A percentile compares a stretch with the other conserved stretches of the same genome.
Evolutionary conservation across 108 stramenopile species (phyloP).

Genomic region (Chaetoceros muelleri): DNA sequence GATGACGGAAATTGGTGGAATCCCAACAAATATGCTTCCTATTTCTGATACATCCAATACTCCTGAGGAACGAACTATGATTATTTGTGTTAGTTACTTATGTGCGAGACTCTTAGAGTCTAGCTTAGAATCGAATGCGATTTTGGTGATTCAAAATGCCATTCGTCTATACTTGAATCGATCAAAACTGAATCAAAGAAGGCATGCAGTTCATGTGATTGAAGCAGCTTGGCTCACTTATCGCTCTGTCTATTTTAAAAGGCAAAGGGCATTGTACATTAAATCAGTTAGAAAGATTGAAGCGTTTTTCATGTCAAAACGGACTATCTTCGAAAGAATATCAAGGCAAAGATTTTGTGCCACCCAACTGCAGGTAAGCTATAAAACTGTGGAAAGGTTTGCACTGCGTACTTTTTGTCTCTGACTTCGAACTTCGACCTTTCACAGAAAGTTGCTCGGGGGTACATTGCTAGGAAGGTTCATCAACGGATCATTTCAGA

Average conservation of each 20-base stretch:
- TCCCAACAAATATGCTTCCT: slow-evolving; percentile 76
- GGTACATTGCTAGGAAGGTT: too few species aligned
- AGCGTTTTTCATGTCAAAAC: slow-evolving; percentile 15
- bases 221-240: slow-evolving; percentile 21
- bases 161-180: slow-evolving; percentile 21
- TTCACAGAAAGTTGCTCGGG: too few species aligned
- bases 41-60: slow-evolving; percentile 43
- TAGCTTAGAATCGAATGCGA: slow-evolving; percentile 59
- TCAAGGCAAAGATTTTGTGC: slow-evolving; percentile 11
- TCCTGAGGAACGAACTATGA: slow-evolving; percentile 72
- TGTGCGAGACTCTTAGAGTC: slow-evolving; percentile 84
- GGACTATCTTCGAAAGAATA: slow-evolving; percentile 11
- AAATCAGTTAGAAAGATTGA: slow-evolving; percentile 42
- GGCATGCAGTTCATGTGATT: slow-evolving; percentile 27
- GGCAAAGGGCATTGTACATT: slow-evolving; percentile 20
- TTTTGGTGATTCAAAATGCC: slow-evolving; percentile 40
- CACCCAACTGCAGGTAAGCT: slow-evolving; percentile 29
- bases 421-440: too few species aligned
- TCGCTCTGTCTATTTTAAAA: slow-evolving; percentile 28
- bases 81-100: slow-evolving; percentile 71
- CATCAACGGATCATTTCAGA: too few species aligned
- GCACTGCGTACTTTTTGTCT: too few species aligned
- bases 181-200: slow-evolving; percentile 15
- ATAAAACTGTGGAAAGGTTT: too few species aligned
- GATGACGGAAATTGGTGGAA: slow-evolving; percentile 72